These are phyloP conservation scores for Acanthamoeba royreba DNA, from an alignment of 208 protist species.

Conservation along the genomic window DNA sequence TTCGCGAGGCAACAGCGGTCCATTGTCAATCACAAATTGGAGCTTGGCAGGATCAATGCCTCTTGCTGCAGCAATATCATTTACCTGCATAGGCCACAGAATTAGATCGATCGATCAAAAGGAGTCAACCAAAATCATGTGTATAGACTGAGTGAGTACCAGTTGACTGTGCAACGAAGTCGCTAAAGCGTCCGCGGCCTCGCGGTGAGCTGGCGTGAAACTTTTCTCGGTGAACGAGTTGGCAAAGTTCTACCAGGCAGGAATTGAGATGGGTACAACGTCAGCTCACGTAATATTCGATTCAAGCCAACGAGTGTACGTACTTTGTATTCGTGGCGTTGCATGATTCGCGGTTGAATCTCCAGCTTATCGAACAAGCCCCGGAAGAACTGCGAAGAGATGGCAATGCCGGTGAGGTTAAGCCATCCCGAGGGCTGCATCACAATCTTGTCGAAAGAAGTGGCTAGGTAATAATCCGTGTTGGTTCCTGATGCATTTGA, in stretches of 20 bases:
- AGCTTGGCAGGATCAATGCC: background rate
- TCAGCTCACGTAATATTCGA: background rate
- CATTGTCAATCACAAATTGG: background rate
- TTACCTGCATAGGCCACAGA: background rate
- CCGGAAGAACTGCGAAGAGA: background rate
- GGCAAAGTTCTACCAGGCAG: constrained; percentile 34
- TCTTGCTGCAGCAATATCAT: background rate
- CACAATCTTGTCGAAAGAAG: constrained; percentile 7
- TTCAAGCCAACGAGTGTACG: too few species aligned
- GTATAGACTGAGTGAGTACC: too few species aligned
- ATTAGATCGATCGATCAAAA: too few species aligned
- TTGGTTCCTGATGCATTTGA: too few species aligned
- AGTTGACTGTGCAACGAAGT: background rate
- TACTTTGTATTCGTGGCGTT: constrained; percentile 41
- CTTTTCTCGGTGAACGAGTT: constrained; percentile 27
- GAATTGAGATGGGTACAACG: too few species aligned
- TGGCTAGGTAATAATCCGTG: constrained; percentile 33
- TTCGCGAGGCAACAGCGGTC: background rate
- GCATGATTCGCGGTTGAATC: background rate
- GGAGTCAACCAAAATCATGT: too few species aligned
- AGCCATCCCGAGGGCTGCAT: constrained; percentile 16
- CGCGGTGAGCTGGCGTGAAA: background rate
- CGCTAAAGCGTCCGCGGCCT: background rate
- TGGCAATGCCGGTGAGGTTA: background rate
- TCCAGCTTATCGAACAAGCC: constrained; percentile 26